A percentile compares a stretch with the other conserved stretches of the same genome.
phyloP scores from a whole-genome alignment of 805 yeast genomes.

The Ogataea minuta region DNA sequence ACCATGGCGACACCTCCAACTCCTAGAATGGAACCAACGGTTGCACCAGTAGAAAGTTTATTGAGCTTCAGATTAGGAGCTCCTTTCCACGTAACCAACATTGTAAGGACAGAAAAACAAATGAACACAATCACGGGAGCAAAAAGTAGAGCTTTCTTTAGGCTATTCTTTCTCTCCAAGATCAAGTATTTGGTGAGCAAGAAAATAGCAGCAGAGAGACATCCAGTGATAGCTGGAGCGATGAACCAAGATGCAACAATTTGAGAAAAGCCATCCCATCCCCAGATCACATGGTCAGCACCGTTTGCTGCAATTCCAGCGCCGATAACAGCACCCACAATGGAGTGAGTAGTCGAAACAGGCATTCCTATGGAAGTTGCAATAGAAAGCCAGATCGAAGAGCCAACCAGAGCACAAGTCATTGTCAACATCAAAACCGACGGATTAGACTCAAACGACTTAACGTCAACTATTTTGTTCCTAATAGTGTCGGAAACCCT shows the following conservation, averaged over 20 bases:
- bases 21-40: conserved; percentile 60
- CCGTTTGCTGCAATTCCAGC: conserved; percentile 74
- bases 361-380: conserved; percentile 73
- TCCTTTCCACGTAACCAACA: conserved; percentile 80
- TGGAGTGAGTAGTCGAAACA: conserved; percentile 79
- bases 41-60: conserved; percentile 49
- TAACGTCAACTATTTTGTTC: conserved; percentile 56
- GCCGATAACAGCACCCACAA: conserved; percentile 75
- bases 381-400: conserved; percentile 64
- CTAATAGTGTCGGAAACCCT: conserved; percentile 74
- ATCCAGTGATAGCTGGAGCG: conserved; percentile 71
- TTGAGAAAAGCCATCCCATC: conserved; percentile 71
- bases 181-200: conserved; percentile 58
- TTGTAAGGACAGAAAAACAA: conserved; percentile 62
- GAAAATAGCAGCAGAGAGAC: conserved; percentile 57
- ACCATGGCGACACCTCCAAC: conserved; percentile 57
- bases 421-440: conserved; percentile 72
- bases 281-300: conserved; percentile 61
- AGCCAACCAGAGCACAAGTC: conserved; percentile 74
- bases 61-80: conserved; percentile 64
- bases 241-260: conserved; percentile 79
- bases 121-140: conserved; percentile 61
- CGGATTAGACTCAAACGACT: conserved; percentile 50
- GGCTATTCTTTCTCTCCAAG: conserved; percentile 54
- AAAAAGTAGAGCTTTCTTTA: conserved; percentile 54